These are phyloP conservation scores for Cyclospora cayetanensis DNA, from an alignment of 169 alveolate species.

Conservation along the genomic window DNA sequence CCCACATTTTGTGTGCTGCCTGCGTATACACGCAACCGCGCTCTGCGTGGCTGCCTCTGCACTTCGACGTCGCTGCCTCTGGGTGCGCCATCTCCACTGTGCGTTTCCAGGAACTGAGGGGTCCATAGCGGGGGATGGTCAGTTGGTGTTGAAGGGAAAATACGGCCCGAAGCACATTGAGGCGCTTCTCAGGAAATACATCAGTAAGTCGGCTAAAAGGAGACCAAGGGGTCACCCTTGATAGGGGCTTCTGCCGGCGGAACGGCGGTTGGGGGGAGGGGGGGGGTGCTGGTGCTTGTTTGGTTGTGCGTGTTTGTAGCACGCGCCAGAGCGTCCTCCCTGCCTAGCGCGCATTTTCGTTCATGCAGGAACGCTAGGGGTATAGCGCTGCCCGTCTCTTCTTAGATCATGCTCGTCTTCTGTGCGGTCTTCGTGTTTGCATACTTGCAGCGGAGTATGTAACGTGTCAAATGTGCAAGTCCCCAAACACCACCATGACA, in stretches of 20 bases:
- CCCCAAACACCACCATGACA: slow-evolving; percentile 92
- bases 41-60: background rate
- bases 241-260: too few relatives aligned
- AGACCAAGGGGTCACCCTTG: background rate
- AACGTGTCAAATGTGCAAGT: slow-evolving; percentile 94
- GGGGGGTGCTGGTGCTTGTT: too few relatives aligned
- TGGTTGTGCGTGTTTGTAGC: too few relatives aligned
- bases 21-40: background rate
- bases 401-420: background rate
- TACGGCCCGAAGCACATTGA: slow-evolving; percentile 94
- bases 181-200: slow-evolving; percentile 90
- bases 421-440: background rate
- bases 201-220: slow-evolving; percentile 77
- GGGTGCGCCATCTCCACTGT: too few relatives aligned
- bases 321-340: too few relatives aligned
- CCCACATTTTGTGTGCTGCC: slow-evolving; percentile 82
- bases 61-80: background rate
- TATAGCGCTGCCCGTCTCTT: background rate
- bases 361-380: too few relatives aligned
- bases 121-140: slow-evolving; percentile 95
- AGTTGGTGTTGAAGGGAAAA: slow-evolving; percentile 93
- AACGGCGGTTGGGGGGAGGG: too few relatives aligned
- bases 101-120: slow-evolving; percentile 84
- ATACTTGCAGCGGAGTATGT: slow-evolving; percentile 89
- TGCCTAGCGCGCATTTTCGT: too few relatives aligned